A percentile compares a stretch with the other conserved stretches of the same genome.
These are phyloP conservation scores for Tilletia walkeri DNA, from an alignment of 1,284 basidiomycete species.

Conservation along the genomic window DNA sequence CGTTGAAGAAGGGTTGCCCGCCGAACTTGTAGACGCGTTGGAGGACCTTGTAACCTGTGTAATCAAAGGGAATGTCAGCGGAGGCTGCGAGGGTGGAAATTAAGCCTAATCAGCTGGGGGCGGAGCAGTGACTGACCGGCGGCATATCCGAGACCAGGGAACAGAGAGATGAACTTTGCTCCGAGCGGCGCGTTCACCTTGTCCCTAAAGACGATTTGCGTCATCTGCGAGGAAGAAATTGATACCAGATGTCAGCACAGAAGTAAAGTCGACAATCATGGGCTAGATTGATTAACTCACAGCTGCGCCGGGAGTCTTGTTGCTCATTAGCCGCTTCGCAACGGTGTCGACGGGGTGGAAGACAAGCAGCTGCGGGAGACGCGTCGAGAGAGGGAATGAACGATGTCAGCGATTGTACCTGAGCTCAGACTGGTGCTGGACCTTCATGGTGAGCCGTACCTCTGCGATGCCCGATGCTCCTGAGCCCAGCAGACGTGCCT, in stretches of 20 bases:
- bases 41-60: conserved; percentile 68
- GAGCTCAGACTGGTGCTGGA: neutral
- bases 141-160: conserved; percentile 96
- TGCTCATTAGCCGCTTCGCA: conserved; percentile 96
- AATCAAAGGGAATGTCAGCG: conserved; percentile 3
- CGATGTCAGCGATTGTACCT: neutral
- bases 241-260: neutral
- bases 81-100: neutral
- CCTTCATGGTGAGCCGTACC: neutral
- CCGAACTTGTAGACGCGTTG: conserved; percentile 73
- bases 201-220: conserved; percentile 80
- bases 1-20: conserved; percentile 96
- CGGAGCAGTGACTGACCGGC: conserved; percentile 53
- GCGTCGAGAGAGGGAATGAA: neutral
- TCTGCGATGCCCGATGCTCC: conserved; percentile 76
- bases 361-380: conserved; percentile 64
- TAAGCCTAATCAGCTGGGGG: too few species aligned
- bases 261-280: neutral
- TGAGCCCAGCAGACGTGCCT: conserved; percentile 86
- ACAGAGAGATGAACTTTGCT: conserved; percentile 82
- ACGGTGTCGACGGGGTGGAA: conserved; percentile 72
- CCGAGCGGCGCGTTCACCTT: conserved; percentile 66
- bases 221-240: conserved; percentile 61
- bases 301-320: conserved; percentile 58
- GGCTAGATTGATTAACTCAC: conserved; percentile 11